Base-by-base conservation (phyloP, 495 filamentous ascomycete species). In the Sphaerosporella brunnea region DNA sequence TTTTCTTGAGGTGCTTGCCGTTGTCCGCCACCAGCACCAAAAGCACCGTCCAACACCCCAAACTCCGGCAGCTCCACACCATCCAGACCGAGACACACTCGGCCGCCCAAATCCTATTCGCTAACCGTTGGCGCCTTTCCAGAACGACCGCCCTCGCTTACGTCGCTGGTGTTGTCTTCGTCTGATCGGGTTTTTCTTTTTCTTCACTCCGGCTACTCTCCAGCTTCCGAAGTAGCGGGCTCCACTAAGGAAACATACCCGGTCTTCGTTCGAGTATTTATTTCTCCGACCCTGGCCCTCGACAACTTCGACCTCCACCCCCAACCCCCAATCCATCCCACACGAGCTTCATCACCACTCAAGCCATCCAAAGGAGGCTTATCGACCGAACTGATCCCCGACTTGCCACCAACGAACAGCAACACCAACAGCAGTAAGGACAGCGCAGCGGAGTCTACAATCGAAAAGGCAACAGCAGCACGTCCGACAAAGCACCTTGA, bases 41-140 rank as follows among this genome's bases (percentile, higher is more conserved):
- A 16, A 42, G 46, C 46, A 47, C 47, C 49, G 21, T 26, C 38
- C 21, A 16, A n/a, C 9, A 37, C 21, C 35, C 48, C 45, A n/a
- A n/a, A n/a, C n/a, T n/a, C n/a, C n/a, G n/a, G n/a, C n/a, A n/a
- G 43, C 40, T 48, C 45, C 25, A 47, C 47, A 50, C 49, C 40
- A 52, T 34, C 56, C 15, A 39, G 51, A 43, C 24, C 56, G 53
- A 53, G 54, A 58, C 50, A 45, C 41, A 45, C 55, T 24, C 35
- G 36, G 36, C 39, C 53, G 42, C 51, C 50, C 50, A 52, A 56
- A 49, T 56, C 45, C 53, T 49, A 52, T 56, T 58, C 55, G 54
- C 55, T 58, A 58, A 58, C 49, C 51, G 52, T 55, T 43, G 39
- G 8, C 39, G 39, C 20, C 24, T 43, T 24, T 43, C 39, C 39